A percentile compares a stretch with the other conserved stretches of the same genome.
phyloP scores from a whole-genome alignment of 2,329 filamentous ascomycete genomes.

The Ophioceras dolichostomum region DNA sequence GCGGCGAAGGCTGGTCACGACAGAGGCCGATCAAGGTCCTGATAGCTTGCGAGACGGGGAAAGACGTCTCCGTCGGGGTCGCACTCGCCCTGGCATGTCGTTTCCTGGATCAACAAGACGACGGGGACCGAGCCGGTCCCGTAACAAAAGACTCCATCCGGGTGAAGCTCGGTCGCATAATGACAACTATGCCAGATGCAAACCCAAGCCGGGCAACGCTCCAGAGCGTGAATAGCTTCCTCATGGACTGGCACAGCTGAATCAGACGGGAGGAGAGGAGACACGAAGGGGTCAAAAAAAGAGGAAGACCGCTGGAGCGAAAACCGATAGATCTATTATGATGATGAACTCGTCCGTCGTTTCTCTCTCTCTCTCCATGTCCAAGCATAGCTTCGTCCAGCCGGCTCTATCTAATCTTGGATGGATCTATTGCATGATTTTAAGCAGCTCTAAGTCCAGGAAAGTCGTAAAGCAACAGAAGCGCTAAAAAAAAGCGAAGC shows the following conservation, averaged over 20 bases:
- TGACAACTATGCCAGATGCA: slow-evolving; percentile 62
- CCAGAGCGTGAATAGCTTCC: slow-evolving; percentile 82
- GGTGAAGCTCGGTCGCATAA: slow-evolving; percentile 68
- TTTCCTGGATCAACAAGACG: slow-evolving; percentile 53
- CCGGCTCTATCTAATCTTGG: too few relatives aligned
- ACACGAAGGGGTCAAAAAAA: too few relatives aligned
- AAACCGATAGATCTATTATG: too few relatives aligned
- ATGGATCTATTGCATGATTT: too few relatives aligned
- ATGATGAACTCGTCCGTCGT: too few relatives aligned
- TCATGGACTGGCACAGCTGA: slow-evolving; percentile 49
- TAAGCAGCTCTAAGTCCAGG: too few relatives aligned
- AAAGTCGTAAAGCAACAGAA: too few relatives aligned
- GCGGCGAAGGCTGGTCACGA: neutral
- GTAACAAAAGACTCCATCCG: slow-evolving; percentile 64
- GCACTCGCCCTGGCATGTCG: slow-evolving; percentile 67
- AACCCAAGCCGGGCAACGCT: slow-evolving; percentile 78
- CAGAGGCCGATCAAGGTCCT: slow-evolving; percentile 23
- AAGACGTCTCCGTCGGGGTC: slow-evolving; percentile 67
- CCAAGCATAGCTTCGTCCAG: too few relatives aligned
- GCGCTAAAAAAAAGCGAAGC: too few relatives aligned
- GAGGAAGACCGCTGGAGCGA: too few relatives aligned
- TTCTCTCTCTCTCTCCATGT: too few relatives aligned
- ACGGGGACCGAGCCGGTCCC: slow-evolving; percentile 33
- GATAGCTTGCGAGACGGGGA: slow-evolving; percentile 64
- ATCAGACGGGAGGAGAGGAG: too few relatives aligned